Evolutionary conservation across 441 rosid genomes (phyloP).

Genomic region (Manihot esculenta): DNA sequence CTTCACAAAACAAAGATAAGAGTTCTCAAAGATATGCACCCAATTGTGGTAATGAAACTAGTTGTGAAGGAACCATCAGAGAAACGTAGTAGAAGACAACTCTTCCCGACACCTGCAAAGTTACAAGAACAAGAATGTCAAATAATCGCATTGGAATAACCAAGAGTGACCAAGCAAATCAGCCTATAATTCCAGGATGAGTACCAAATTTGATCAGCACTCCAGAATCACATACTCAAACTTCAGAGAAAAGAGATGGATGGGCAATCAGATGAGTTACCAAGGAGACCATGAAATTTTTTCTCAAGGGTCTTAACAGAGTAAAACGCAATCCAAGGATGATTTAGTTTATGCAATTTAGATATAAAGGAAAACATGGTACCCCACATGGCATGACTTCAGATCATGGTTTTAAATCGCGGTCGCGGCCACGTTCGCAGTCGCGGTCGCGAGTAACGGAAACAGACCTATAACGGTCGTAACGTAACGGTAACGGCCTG

Average conservation of each 20-base stretch:
- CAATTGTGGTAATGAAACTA: conserved; percentile 80
- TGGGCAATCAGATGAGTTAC: background rate
- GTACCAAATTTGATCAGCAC: background rate
- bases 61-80: conserved; percentile 87
- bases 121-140: conserved; percentile 13
- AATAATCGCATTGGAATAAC: background rate
- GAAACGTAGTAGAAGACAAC: conserved; percentile 77
- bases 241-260: background rate
- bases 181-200: background rate
- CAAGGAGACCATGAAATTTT: background rate
- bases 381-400: background rate
- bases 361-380: background rate
- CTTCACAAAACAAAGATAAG: conserved; percentile 7
- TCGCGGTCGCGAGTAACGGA: too few species aligned
- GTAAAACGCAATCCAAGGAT: background rate
- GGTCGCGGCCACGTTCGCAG: too few species aligned
- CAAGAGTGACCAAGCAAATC: background rate
- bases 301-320: background rate
- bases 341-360: background rate
- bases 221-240: background rate
- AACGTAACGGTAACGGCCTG: too few species aligned
- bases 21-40: conserved; percentile 41
- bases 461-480: too few species aligned
- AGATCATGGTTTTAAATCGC: too few species aligned
- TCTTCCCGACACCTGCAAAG: conserved; percentile 72